Evolutionary conservation across 176 grass and related monocot genomes (phyloP).

Genomic region (bread wheat (Triticum aestivum)): DNA sequence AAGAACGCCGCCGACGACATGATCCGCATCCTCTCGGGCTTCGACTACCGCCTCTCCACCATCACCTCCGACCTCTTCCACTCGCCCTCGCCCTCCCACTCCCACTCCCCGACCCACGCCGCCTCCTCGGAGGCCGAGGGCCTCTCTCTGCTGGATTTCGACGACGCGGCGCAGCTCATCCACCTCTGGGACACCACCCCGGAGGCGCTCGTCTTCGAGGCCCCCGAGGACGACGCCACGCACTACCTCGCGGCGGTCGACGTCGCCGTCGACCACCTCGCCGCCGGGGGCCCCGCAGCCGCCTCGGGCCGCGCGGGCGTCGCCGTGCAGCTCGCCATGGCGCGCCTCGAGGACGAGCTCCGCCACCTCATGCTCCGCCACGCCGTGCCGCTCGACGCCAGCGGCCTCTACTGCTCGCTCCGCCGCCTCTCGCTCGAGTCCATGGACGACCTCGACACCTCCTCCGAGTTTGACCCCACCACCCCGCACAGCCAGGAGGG

Average conservation of each 20-base stretch:
- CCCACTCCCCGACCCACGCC: not conserved
- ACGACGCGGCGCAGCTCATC: slow-evolving; percentile 66
- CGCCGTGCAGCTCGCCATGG: slow-evolving; percentile 83
- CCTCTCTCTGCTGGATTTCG: slow-evolving; percentile 27
- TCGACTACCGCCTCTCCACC: slow-evolving; percentile 88
- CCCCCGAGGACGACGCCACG: slow-evolving; percentile 44
- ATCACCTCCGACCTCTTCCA: slow-evolving; percentile 60
- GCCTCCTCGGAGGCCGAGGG: not conserved
- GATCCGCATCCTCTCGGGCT: slow-evolving; percentile 96
- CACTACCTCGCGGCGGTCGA: slow-evolving; percentile 61
- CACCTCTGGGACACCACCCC: slow-evolving; percentile 65
- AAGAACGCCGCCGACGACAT: slow-evolving; percentile 99
- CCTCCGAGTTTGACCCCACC: slow-evolving; percentile 65
- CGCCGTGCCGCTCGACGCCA: slow-evolving; percentile 71
- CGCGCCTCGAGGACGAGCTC: slow-evolving; percentile 87
- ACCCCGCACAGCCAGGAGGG: slow-evolving; percentile 58
- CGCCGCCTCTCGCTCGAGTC: slow-evolving; percentile 86
- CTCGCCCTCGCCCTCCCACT: slow-evolving; percentile 17
- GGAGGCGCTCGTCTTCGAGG: slow-evolving; percentile 78
- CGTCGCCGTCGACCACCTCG: slow-evolving; percentile 36
- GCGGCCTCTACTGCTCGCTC: slow-evolving; percentile 72
- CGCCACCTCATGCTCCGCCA: slow-evolving; percentile 75
- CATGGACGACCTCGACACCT: slow-evolving; percentile 80
- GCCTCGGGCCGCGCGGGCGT: slow-evolving; percentile 34
- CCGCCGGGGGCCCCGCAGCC: not conserved